Evolutionary conservation across 129 eudicot species (phyloP).

Genomic region (Centella asiatica): DNA sequence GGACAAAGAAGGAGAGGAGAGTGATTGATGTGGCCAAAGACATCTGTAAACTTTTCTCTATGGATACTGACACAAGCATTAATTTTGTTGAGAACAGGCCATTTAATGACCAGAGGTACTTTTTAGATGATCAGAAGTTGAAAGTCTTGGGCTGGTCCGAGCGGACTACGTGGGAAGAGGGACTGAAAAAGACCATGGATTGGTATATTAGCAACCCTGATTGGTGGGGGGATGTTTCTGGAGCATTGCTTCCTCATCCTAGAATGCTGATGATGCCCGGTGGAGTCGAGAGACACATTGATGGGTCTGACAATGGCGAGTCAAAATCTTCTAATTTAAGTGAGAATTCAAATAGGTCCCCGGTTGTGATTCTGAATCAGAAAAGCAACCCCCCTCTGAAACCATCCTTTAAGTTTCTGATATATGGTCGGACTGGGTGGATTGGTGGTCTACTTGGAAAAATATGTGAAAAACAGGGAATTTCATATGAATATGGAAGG

Average conservation of each 20-base stretch:
- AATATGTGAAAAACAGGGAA: conserved; percentile 84
- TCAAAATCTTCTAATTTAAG: conserved; percentile 39
- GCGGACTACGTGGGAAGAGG: conserved; percentile 82
- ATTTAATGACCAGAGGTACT: conserved; percentile 92
- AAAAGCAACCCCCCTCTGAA: conserved; percentile 35
- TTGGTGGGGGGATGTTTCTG: conserved; percentile 97
- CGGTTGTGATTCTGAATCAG: conserved; percentile 34
- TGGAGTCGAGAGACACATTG: conserved; percentile 56
- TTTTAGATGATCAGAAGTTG: conserved; percentile 81
- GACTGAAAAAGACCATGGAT: conserved; percentile 75
- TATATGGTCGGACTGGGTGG: conserved; percentile 95
- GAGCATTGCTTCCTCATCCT: conserved; percentile 95
- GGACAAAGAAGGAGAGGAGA: conserved; percentile 87
- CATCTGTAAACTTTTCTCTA: conserved; percentile 59
- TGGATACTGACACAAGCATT: conserved; percentile 55
- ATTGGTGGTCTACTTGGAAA: conserved; percentile 91
- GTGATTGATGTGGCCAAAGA: conserved; percentile 91
- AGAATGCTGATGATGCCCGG: conserved; percentile 99
- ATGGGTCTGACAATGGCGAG: conserved; percentile 50
- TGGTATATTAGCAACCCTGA: conserved; percentile 83
- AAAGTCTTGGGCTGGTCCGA: conserved; percentile 83
- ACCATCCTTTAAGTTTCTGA: conserved; percentile 64
- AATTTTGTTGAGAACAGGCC: conserved; percentile 95
- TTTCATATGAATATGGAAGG: conserved; percentile 73
- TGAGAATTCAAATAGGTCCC: conserved; percentile 28